Evolutionary conservation across 352 stramenopile genomes (phyloP), one percentile per base, ranked within the genome.

Genomic region (Globisporangium echinulatum): DNA sequence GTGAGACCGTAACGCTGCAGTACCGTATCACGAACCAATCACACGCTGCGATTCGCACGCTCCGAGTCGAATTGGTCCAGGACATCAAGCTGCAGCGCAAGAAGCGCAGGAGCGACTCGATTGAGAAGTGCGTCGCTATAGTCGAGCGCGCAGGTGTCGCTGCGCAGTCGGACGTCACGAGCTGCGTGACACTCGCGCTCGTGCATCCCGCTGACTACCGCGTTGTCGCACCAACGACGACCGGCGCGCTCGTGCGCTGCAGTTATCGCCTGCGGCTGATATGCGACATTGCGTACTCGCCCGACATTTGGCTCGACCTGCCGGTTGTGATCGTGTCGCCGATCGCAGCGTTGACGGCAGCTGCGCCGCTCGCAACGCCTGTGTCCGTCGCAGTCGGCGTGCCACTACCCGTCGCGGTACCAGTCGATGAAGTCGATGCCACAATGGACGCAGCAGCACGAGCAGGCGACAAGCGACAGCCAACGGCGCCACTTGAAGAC

Each of bases 231-330:
- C 70, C 70, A 11, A 69, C 67, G 10, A 82, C 68, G 6, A 48
- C 49, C 4, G 67, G 67, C 11, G 48, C 49, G 42, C 53, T 78
- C 52, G 58, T 82, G 50, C 66, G 57, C 52, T 70, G 68, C 46
- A 50, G 52, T 19, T 82, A 82, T 55, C 59, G 50, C 42, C 57
- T 78, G 19, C 70, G 67, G 19, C 49, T 82, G 36, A 61, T 70
- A 51, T 82, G 70, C 52, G 70, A 82, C 49, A 78, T 78, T 46
- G 63, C 62, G 17, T 74, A 62, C 64, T 75, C 67, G 17, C 70
- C 70, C 0, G 72, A 82, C 49, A 63, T 72, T n/a, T 54, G 62
- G 15, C 59, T 82, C 11, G 58, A 62, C 11, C 39, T 82, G 17
- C 70, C 72, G 52, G 39, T 64, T 19, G 52, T 55, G 10, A 59